These are phyloP conservation scores for Colletotrichum neosansevieriae DNA, from an alignment of 2,329 filamentous ascomycete genomes.

Conservation along the genomic window DNA sequence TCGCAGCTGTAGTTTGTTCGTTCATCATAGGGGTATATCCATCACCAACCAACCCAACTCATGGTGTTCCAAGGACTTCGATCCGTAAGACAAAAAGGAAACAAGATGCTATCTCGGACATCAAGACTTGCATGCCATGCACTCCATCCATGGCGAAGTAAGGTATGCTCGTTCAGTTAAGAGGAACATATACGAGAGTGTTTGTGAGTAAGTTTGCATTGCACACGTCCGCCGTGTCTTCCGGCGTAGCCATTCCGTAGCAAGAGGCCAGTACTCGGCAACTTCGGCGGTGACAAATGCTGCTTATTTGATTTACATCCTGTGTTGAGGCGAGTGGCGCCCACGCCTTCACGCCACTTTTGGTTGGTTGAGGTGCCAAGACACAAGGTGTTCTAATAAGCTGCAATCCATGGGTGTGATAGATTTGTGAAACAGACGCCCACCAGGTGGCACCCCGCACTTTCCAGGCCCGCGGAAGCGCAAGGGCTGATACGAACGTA, in stretches of 20 bases:
- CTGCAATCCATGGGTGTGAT: conserved; percentile 4
- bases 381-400: conserved; percentile 2
- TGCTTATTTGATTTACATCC: background rate
- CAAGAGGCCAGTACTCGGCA: background rate
- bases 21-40: conserved; percentile 36
- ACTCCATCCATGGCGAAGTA: background rate
- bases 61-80: conserved; percentile 20
- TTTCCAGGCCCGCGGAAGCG: conserved; percentile 32
- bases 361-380: conserved; percentile 11
- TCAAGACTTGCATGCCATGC: background rate
- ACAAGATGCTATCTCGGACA: conserved; percentile 17
- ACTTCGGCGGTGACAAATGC: background rate
- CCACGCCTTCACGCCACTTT: background rate
- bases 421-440: conserved; percentile 16
- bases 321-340: background rate
- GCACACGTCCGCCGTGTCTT: background rate
- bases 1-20: conserved; percentile 10
- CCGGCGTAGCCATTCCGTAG: background rate
- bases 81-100: conserved; percentile 5
- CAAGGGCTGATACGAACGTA: conserved; percentile 28
- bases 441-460: conserved; percentile 15
- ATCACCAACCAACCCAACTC: conserved; percentile 24
- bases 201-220: background rate
- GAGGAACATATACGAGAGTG: conserved; percentile 11
- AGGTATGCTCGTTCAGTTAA: conserved; percentile 6